Base-by-base conservation (phyloP, 106 monocot species). In the Platanthera guangdongensis region DNA sequence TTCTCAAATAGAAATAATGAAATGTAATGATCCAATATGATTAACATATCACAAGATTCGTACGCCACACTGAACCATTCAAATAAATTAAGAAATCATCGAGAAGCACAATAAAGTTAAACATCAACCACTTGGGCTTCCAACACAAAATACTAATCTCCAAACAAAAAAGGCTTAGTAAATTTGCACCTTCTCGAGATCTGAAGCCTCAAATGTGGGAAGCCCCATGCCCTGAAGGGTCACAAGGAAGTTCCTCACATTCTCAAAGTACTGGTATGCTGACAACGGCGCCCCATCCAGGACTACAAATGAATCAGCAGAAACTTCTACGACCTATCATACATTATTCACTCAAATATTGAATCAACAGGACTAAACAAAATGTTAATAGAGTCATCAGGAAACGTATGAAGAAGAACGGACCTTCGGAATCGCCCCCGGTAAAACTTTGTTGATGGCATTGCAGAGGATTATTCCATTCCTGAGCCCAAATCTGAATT, bases 391-490 rank as follows among this genome's bases (percentile, higher is more conserved):
- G 39, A 1, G 50, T 12, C 13, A 18, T 21, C 12, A 60, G 30
- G 16, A 15, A n/a, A 3, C 19, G n/a, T 21, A 50, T 52, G 39
- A 47, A 21, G 8, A 54, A 22, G 16, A 57, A 60, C 69, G 1
- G 9, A 94, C 94, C 97, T 97, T 93, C 47, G 94, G 89, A n/a
- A 97, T 76, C 2, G 94, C 81, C 57, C 88, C 94, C 39, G 91
- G 91, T 25, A 88, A 81, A 73, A 97, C 87, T 69, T 85, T 94
- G 76, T 97, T 97, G 28, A 97, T 75, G 13, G 81, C 97, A 90
- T 87, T 89, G 86, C 97, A 97, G 18, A 97, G 94, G 68, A 97
- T 86, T 69, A 87, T 86, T 30, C 97, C 97, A 74, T 86, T 97
- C 76, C 89, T 87, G 18, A 97, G 57, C 30, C 83, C 87, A 30